phyloP scores from a whole-genome alignment of 345 rosid species.

The Euphorbia tirucalli region DNA sequence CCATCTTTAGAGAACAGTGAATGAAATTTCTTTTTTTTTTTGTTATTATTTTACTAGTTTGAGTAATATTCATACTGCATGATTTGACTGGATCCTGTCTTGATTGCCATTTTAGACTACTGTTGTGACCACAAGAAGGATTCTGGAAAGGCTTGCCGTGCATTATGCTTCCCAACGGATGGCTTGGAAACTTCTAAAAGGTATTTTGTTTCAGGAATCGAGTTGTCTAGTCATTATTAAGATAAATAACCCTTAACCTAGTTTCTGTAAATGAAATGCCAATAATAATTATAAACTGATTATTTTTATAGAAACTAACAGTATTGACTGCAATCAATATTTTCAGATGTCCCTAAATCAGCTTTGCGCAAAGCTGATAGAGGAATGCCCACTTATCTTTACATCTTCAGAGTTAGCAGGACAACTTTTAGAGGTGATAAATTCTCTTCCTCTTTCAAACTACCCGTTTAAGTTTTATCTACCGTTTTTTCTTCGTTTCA shows the following conservation, averaged over 20 bases:
- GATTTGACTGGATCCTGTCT: slow-evolving; percentile 13
- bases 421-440: slow-evolving; percentile 84
- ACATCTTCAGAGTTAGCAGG: slow-evolving; percentile 65
- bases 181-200: slow-evolving; percentile 99
- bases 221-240: neutral
- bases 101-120: slow-evolving; percentile 55
- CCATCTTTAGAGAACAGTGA: neutral
- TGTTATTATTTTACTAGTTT: neutral
- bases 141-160: slow-evolving; percentile 84
- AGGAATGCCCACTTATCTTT: slow-evolving; percentile 63
- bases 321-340: slow-evolving; percentile 15
- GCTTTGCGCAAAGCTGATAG: slow-evolving; percentile 78
- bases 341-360: slow-evolving; percentile 77
- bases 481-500: neutral
- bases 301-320: too few species aligned
- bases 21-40: too few species aligned
- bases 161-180: slow-evolving; percentile 75
- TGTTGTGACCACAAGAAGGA: slow-evolving; percentile 80
- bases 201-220: slow-evolving; percentile 36
- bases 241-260: neutral
- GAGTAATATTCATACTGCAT: neutral
- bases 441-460: neutral
- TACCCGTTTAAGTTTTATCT: slow-evolving; percentile 5
- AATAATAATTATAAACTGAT: neutral
- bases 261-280: neutral